Conservation (phyloP, 306 rosid species). For the Heteromeles arbutifolia region DNA sequence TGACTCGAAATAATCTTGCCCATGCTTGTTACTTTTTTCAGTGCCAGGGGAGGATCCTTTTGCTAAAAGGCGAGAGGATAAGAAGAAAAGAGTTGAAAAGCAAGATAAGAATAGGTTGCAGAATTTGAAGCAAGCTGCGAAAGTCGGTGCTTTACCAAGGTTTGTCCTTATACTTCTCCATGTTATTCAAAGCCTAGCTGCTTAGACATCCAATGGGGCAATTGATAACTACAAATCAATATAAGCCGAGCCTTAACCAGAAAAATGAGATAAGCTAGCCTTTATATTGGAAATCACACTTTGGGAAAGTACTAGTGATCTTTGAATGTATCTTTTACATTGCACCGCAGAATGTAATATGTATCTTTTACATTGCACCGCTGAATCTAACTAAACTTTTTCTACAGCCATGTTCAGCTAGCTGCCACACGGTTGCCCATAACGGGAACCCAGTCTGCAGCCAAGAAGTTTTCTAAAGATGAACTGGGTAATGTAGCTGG, state of each 20-base stretch:
- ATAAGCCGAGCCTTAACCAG: not conserved
- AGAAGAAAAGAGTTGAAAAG: constrained; percentile 67
- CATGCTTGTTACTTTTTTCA: constrained; percentile 25
- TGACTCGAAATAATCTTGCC: not conserved
- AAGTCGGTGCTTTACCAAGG: constrained; percentile 88
- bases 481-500: constrained; percentile 82
- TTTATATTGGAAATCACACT: not conserved
- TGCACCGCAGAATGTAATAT: not conserved
- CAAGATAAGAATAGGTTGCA: constrained; percentile 65
- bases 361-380: not conserved
- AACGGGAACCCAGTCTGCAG: constrained; percentile 73
- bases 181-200: not conserved
- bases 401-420: constrained; percentile 76
- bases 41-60: constrained; percentile 83
- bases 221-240: not conserved
- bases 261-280: not conserved
- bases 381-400: constrained; percentile 2
- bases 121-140: constrained; percentile 82
- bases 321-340: not conserved
- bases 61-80: constrained; percentile 65
- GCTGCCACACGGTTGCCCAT: constrained; percentile 92
- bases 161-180: constrained; percentile 16
- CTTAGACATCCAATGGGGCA: not conserved
- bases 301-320: not conserved
- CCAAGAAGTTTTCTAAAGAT: constrained; percentile 64